Conservation (phyloP, 768 basidiomycete species). For the Psilocybe tampanensis region DNA sequence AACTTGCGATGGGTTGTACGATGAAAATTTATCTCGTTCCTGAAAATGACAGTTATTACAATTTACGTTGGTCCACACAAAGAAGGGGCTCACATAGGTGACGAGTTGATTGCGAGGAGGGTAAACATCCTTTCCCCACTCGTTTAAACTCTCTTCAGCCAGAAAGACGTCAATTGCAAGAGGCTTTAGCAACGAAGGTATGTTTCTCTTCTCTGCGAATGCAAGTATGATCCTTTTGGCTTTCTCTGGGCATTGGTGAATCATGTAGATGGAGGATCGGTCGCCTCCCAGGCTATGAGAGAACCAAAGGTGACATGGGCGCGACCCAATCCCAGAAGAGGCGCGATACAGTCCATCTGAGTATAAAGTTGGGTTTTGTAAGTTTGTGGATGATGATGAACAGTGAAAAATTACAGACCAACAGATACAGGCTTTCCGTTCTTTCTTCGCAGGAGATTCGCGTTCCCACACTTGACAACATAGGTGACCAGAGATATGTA, state of each 20-base stretch:
- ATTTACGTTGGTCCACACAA: not conserved
- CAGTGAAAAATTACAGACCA: not conserved
- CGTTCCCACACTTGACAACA: not conserved
- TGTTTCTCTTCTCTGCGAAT: not conserved
- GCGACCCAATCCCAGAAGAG: not conserved
- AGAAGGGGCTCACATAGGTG: slow-evolving; percentile 7
- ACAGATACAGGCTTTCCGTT: not conserved
- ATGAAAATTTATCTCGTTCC: slow-evolving; percentile 1
- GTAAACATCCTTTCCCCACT: not conserved
- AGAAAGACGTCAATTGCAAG: slow-evolving; percentile 14
- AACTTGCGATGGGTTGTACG: not conserved
- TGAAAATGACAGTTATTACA: not conserved
- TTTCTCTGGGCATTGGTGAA: not conserved
- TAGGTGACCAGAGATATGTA: not conserved
- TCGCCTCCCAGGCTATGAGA: not conserved
- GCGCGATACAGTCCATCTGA: slow-evolving; percentile 6
- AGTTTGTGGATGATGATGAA: no score
- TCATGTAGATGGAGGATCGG: slow-evolving; percentile 1
- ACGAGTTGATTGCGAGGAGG: slow-evolving; percentile 6
- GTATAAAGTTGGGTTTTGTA: no score
- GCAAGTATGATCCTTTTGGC: not conserved
- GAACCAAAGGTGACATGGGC: slow-evolving; percentile 5
- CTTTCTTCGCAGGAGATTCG: not conserved
- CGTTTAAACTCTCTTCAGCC: slow-evolving; percentile 3
- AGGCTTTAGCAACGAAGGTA: slow-evolving; percentile 10